These are phyloP conservation scores for Calonectria naviculata DNA, from an alignment of 2,329 filamentous ascomycete species.

Conservation along the genomic window DNA sequence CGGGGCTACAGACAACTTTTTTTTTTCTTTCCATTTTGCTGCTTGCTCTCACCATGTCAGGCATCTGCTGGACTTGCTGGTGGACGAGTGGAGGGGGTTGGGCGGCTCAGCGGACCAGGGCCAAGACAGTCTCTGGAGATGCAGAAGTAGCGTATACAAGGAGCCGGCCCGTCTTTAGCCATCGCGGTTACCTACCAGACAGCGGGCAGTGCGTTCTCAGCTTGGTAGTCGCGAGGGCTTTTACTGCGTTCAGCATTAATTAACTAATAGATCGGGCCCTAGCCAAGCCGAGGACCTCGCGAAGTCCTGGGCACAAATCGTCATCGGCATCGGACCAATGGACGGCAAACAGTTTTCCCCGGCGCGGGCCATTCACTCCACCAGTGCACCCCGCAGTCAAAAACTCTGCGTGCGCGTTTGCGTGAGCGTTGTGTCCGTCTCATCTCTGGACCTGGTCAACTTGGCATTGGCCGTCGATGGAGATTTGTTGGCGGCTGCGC, in stretches of 20 bases:
- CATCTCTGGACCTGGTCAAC: neutral
- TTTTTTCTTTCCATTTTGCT: neutral
- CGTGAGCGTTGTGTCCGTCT: constrained; percentile 2
- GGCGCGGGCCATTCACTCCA: constrained; percentile 28
- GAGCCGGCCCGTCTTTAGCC: neutral
- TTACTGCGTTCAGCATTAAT: neutral
- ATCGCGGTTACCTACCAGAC: neutral
- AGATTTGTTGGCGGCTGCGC: neutral
- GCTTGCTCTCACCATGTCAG: neutral
- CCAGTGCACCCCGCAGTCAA: constrained; percentile 39
- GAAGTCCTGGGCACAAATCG: constrained; percentile 21
- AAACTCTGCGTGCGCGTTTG: constrained; percentile 23
- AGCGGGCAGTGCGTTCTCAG: neutral
- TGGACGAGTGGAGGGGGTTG: constrained; percentile 16
- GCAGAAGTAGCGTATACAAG: constrained; percentile 1
- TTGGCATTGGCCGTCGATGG: neutral
- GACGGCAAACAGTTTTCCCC: constrained; percentile 33
- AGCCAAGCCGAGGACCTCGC: neutral
- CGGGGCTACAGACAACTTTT: constrained; percentile 11
- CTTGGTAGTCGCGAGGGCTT: neutral
- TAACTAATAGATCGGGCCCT: neutral
- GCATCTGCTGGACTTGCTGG: neutral
- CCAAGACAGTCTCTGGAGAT: neutral
- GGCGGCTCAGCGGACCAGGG: constrained; percentile 25
- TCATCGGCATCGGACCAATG: constrained; percentile 38